Evolutionary conservation across 108 stramenopile species (phyloP).

Genomic region (Parietichytrium sp.): DNA sequence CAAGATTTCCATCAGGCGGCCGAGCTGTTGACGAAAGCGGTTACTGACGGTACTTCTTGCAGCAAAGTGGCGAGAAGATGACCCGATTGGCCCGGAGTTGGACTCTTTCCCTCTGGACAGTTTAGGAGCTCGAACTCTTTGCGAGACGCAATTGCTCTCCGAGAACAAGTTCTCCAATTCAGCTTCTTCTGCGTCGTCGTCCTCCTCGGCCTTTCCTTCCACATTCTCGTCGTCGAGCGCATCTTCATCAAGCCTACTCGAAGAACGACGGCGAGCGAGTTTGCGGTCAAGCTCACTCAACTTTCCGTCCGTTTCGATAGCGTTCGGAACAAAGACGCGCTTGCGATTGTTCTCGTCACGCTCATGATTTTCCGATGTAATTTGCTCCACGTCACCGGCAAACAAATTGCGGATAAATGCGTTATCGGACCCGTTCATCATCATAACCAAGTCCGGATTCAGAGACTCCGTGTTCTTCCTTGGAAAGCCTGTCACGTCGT

Average conservation of each 20-base stretch:
- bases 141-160: neutral
- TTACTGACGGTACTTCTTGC: conserved; percentile 47
- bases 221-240: neutral
- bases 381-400: neutral
- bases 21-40: conserved; percentile 57
- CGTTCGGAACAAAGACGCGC: neutral
- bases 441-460: conserved; percentile 53
- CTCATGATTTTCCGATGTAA: neutral
- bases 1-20: conserved; percentile 37
- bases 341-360: neutral
- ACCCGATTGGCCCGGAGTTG: too few species aligned
- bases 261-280: neutral
- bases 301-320: neutral
- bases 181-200: neutral
- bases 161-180: neutral
- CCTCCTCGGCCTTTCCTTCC: neutral
- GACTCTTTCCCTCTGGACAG: neutral
- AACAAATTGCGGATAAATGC: conserved; percentile 10
- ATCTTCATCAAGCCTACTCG: neutral
- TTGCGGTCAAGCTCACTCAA: conserved; percentile 24
- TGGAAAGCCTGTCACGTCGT: conserved; percentile 56
- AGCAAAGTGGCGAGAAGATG: conserved; percentile 3
- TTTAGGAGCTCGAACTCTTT: neutral
- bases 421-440: conserved; percentile 44
- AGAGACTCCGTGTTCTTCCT: conserved; percentile 68